Evolutionary conservation across 352 stramenopile species (phyloP), one percentile per base, ranked within the genome.

Genomic region (Peronospora destructor): DNA sequence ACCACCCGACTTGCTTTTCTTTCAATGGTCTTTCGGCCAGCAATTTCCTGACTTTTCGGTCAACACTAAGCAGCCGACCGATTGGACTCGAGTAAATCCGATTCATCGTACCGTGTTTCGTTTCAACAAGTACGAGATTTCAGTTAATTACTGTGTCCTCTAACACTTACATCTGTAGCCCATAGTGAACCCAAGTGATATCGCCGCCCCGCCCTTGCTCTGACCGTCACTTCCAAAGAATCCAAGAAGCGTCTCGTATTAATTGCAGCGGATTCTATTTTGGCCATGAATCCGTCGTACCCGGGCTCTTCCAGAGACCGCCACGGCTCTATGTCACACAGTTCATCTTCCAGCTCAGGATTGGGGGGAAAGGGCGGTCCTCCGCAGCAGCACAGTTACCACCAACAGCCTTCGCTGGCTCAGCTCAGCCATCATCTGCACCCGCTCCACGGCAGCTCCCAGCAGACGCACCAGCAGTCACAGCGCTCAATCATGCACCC

Each of bases 261-360:
- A 32, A 23, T 19, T 32, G 0, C 45, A 44, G 29, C 39, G 45
- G 17, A 13, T 8, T 30, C 39, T n/a, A n/a, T 37, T 42, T 6
- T 19, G 42, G 44, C n/a, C 38, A 89, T 89, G 78, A 89, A 89
- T 56, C 78, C 78, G 50, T 89, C 78, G 63, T 89, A 82, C 61
- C 75, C 75, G 38, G 73, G 78, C 8, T 73, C 75, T 29, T 84
- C 75, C 9, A 76, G 75, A 21, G 78, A 87, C 55, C 73, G 73
- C 46, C 74, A 85, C 35, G 76, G 76, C 14, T 66, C 61, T 11
- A 65, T 68, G 39, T 71, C 61, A 33, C 65, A 79, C 53, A 68
- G 51, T 43, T 56, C 57, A 29, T 35, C 51, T 29, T 59, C 58
- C 16, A 73, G 42, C 44, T 52, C 59, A 1, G 53, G 54, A 9